Evolutionary conservation across 371 early-diverging fungal species (phyloP), one percentile per base, ranked within the genome.

Genomic region (Lichtheimia ornata): DNA sequence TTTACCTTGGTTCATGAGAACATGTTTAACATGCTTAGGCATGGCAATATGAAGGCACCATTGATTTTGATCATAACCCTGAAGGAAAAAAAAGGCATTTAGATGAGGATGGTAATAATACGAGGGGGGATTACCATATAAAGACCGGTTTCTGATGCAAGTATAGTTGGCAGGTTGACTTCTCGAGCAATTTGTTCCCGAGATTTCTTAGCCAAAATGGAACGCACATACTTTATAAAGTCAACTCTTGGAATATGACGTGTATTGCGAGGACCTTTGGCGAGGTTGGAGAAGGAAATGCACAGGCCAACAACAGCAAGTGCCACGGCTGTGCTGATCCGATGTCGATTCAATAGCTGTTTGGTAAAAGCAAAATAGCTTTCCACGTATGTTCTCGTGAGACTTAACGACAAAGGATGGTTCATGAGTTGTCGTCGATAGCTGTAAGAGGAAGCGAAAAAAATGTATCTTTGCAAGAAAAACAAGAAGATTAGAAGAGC

Each of bases 221-320:
- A 5, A 1, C 14, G 14, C 12, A 7, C 15, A 51, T 14, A 51
- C 20, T 25, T 22, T 12, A 51, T 2, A 14, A 25, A 28, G 22
- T 12, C 15, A 27, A 59, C 22, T 17, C 54, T n/a, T 14, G 61
- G 61, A 4, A 61, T 53, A 54, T 61, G 61, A 2, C 61, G 55
- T 5, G 54, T 40, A 4, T 27, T 6, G 14, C 50, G 24, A 35
- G 61, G 61, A 14, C 54, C 52, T 7, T 15, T 53, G 49, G 17
- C 44, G 7, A 53, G 12, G 5, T 44, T 25, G 61, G 41, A 22
- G 6, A 44, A 14, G 4, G 41, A 22, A 13, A 25, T 22, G 45
- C 27, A 40, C 12, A 56, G 22, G 20, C 25, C 14, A 12, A 45
- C 20, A 6, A 56, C 15, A 27, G 45, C 57, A 40, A 56, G 20